Conservation (phyloP, 805 yeast species). For the Hanseniaspora lindneri region DNA sequence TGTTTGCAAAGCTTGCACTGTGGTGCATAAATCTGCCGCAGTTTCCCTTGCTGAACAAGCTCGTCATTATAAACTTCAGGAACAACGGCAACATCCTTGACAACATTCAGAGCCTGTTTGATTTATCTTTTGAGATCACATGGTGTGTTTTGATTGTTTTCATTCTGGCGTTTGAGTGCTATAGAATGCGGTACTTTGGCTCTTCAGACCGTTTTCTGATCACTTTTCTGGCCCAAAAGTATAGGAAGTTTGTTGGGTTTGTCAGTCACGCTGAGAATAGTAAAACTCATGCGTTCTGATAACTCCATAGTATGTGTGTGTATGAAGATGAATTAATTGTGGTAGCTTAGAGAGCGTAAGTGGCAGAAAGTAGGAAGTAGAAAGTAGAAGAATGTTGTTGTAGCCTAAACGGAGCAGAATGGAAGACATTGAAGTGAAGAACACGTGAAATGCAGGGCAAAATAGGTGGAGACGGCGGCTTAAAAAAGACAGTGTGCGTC, state of each 20-base stretch:
- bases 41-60: slow-evolving; percentile 8
- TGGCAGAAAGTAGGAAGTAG: no score
- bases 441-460: no score
- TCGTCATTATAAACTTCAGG: neutral
- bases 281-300: no score
- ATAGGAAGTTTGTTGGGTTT: neutral
- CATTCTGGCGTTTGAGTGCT: slow-evolving; percentile 4
- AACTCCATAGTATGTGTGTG: no score
- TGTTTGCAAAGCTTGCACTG: neutral
- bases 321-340: no score
- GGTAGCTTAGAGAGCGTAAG: no score
- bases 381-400: no score
- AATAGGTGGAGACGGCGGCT: no score
- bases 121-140: slow-evolving; percentile 4
- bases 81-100: neutral
- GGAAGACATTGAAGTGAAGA: no score
- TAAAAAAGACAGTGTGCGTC: no score
- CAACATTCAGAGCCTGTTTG: slow-evolving; percentile 7
- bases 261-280: no score
- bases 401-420: no score
- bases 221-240: neutral
- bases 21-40: slow-evolving; percentile 5
- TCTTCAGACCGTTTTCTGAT: slow-evolving; percentile 4
- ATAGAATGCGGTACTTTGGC: neutral
- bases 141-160: slow-evolving; percentile 5